Evolutionary conservation across 139 green algal genomes (phyloP), one percentile per base, ranked within the genome.

Genomic region (Chlorella sp.): DNA sequence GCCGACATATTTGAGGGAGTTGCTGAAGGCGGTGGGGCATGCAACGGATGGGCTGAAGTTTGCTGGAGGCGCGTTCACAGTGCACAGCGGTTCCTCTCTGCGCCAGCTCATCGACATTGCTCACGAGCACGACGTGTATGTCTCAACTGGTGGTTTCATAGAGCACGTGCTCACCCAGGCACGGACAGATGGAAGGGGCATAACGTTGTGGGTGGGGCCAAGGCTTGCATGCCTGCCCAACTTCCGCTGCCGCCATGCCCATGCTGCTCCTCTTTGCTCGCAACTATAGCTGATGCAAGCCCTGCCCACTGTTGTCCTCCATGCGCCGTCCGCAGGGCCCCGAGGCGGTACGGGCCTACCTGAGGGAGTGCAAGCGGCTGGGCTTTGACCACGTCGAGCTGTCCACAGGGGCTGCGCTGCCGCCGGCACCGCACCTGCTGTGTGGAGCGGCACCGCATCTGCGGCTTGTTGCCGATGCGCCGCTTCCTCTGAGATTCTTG

Each of bases 371-470:
- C 28, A 38, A 8, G 43, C 11, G 0, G 7, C 76, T 90, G 54
- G 86, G 86, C 2, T 90, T 90, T 87, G 86, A 90, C 68, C 48
- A 81, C 1, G 64, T 90, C n/a, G 86, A 90, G 76, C 68, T 90
- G 11, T 74, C 36, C 51, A 75, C 82, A 5, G n/a, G n/a, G n/a
- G n/a, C n/a, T n/a, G n/a, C n/a, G n/a, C n/a, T n/a, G n/a, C n/a
- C n/a, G n/a, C n/a, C n/a, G n/a, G n/a, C n/a, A n/a, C n/a, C n/a
- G n/a, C n/a, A n/a, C n/a, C n/a, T n/a, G n/a, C n/a, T n/a, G n/a
- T n/a, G n/a, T n/a, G n/a, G n/a, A n/a, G n/a, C n/a, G n/a, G n/a
- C n/a, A n/a, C n/a, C n/a, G n/a, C n/a, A n/a, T n/a, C n/a, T n/a
- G n/a, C n/a, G n/a, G n/a, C n/a, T n/a, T n/a, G n/a, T n/a, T n/a